Percentiles rank a stretch among this genome's conserved stretches.
Evolutionary conservation across 148 eudicot genomes (phyloP).

Genomic region (Spergularia marina): DNA sequence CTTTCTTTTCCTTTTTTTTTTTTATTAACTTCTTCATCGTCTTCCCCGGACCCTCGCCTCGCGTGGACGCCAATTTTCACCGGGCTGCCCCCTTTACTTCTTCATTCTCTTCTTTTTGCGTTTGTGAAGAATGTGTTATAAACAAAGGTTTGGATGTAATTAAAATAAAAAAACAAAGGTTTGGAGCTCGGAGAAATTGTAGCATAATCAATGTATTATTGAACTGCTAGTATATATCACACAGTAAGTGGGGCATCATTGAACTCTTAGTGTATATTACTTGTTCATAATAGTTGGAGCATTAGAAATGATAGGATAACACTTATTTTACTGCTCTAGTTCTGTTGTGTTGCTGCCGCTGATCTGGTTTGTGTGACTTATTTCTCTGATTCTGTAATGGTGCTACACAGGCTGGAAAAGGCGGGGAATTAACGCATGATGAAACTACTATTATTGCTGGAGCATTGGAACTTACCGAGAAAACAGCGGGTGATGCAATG

Average conservation of each 20-base stretch:
- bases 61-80: no score
- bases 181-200: neutral
- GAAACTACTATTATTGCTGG: constrained; percentile 97
- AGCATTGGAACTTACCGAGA: constrained; percentile 73
- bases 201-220: neutral
- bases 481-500: constrained; percentile 88
- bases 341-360: neutral
- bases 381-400: constrained; percentile 2
- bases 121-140: neutral
- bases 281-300: no score
- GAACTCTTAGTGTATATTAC: no score
- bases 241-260: no score
- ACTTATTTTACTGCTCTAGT: neutral
- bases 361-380: neutral
- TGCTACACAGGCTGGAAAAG: constrained; percentile 79
- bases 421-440: constrained; percentile 90
- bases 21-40: neutral
- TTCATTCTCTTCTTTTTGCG: neutral
- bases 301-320: neutral
- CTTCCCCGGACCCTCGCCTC: no score
- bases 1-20: no score
- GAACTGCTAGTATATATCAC: no score
- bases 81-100: neutral
- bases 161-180: no score
- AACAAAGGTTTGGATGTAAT: neutral